Evolutionary conservation across 768 basidiomycete genomes (phyloP).

Genomic region (Boletales sp.): DNA sequence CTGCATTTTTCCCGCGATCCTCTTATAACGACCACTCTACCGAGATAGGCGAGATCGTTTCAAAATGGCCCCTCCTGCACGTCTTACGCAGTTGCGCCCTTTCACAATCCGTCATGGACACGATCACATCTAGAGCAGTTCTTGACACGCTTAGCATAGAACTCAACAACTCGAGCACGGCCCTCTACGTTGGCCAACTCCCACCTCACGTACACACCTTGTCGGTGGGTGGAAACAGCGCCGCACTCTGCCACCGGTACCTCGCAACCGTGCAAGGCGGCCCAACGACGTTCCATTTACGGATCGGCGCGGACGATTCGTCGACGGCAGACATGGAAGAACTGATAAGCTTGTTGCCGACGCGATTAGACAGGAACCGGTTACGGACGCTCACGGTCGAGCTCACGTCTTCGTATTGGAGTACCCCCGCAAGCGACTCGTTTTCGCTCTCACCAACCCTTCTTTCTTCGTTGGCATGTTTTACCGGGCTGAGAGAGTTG

Average conservation of each 20-base stretch:
- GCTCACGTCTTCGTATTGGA: slow-evolving; percentile 28
- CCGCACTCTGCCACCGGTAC: slow-evolving; percentile 19
- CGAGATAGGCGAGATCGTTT: slow-evolving; percentile 24
- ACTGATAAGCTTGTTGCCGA: slow-evolving; percentile 8
- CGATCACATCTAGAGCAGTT: slow-evolving; percentile 1
- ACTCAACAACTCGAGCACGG: slow-evolving; percentile 23
- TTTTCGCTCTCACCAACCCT: slow-evolving; percentile 17
- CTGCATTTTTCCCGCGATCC: slow-evolving; percentile 23
- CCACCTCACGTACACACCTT: slow-evolving; percentile 16
- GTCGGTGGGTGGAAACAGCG: slow-evolving; percentile 24
- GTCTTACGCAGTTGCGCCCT: slow-evolving; percentile 18
- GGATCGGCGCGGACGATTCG: slow-evolving; percentile 26
- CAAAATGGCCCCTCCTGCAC: slow-evolving; percentile 17
- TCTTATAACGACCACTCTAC: slow-evolving; percentile 25
- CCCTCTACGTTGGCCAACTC: slow-evolving; percentile 16
- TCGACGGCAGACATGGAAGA: slow-evolving; percentile 13
- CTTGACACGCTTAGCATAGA: slow-evolving; percentile 24
- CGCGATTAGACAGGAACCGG: slow-evolving; percentile 9
- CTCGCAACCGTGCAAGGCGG: slow-evolving; percentile 15
- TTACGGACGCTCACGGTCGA: slow-evolving; percentile 16
- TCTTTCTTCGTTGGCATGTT: slow-evolving; percentile 12
- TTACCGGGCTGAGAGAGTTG: slow-evolving; percentile 14
- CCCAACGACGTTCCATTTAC: slow-evolving; percentile 16
- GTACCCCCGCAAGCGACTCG: slow-evolving; percentile 18
- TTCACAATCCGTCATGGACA: slow-evolving; percentile 20